Evolutionary conservation across 306 rosid species (phyloP).

Genomic region (Vachellia pachyceras): DNA sequence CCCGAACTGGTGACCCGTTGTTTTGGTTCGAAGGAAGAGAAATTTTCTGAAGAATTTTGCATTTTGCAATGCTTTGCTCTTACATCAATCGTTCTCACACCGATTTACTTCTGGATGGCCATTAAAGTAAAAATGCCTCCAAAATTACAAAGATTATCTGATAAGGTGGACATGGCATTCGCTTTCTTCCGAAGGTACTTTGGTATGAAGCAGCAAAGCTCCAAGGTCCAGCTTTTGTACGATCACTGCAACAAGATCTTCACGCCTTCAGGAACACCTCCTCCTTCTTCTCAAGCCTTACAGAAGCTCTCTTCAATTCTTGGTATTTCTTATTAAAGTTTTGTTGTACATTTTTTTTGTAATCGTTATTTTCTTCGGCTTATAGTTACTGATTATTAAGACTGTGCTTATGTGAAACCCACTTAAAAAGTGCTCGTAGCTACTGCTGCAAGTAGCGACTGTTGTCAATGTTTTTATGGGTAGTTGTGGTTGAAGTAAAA

Average conservation of each 20-base stretch:
- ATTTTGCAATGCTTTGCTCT: constrained; percentile 19
- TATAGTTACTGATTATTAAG: background rate
- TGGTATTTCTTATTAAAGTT: constrained; percentile 54
- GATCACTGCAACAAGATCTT: constrained; percentile 70
- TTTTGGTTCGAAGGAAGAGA: background rate
- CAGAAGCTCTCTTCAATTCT: constrained; percentile 64
- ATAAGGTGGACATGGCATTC: constrained; percentile 53
- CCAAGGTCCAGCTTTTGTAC: constrained; percentile 71
- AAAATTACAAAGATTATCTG: constrained; percentile 42
- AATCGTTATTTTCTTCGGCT: background rate
- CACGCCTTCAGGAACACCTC: constrained; percentile 53
- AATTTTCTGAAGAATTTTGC: background rate
- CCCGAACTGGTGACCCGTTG: background rate
- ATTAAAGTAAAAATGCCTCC: constrained; percentile 30
- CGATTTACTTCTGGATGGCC: background rate
- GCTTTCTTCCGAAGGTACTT: constrained; percentile 44
- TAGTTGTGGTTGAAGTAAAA: constrained; percentile 17
- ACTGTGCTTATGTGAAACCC: constrained; percentile 30
- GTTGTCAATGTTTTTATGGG: background rate
- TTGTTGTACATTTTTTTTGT: background rate
- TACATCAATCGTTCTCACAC: background rate
- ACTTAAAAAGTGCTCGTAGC: background rate
- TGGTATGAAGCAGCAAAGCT: constrained; percentile 56
- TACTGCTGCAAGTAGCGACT: constrained; percentile 1
- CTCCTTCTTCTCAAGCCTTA: constrained; percentile 58